Evolutionary conservation across 2,329 filamentous ascomycete genomes (phyloP), one percentile per base, ranked within the genome.

Genomic region (Diplodia scrobiculata): DNA sequence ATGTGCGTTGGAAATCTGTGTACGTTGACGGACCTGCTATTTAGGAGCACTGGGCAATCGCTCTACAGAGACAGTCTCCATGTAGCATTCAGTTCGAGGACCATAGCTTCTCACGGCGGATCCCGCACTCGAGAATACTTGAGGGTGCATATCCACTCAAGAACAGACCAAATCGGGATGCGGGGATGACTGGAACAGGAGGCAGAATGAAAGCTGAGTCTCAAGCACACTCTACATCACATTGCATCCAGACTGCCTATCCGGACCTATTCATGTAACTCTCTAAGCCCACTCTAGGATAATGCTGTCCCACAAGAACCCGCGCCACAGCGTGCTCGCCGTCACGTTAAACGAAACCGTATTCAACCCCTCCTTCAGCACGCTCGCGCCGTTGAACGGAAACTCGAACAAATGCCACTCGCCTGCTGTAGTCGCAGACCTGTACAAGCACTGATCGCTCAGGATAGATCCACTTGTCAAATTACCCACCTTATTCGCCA

Each of bases 401-500:
- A 78, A 81, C 71, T 84, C 79, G 27, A 81, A 76, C 21, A 80
- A 74, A 64, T 79, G 74, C 81, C 81, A 83, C 72, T 84, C 81
- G 1, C 82, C 81, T 5, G 79, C 80, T 27, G 73, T 71, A 6
- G 80, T 84, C 21, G 76, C 80, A 10, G 78, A 80, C n/a, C 82
- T 76, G 71, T 84, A 84, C 41, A 83, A 74, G 21, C 77, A 77
- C 4, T 81, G 81, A 68, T 83, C 82, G 45, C 72, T 82, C 32
- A 76, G 65, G 34, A 83, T 66, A 7, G n/a, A 13, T 11, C 58
- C 58, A 47, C 73, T 76, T 1, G 76, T 79, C 62, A 82, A 74
- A 63, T 81, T 80, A 0, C 79, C 79, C 4, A 82, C 70, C 51
- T 73, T 71, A 19, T 55, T 34, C 58, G 27, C 45, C 13, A 71